Base-by-base conservation (phyloP, 1,284 basidiomycete genomes). In the Fomitopsis palustris region DNA sequence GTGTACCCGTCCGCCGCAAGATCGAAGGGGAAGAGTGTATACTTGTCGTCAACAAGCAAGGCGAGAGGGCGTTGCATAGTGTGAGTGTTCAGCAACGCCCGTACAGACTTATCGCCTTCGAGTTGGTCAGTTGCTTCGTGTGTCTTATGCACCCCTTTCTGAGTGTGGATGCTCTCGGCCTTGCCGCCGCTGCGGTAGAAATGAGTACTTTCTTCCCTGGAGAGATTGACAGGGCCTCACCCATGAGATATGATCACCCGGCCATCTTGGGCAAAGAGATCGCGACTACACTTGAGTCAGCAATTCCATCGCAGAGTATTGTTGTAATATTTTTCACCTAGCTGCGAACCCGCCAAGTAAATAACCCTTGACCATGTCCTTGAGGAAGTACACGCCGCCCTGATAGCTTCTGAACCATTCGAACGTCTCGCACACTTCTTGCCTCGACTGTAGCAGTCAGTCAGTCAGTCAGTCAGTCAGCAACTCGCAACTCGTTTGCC, bases 241-340 rank as follows among this genome's bases (percentile, higher is more conserved):
- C 89, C 90, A 70, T 92, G 90, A 7, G 90, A 92, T 55, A 92
- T 84, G 51, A 92, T 90, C 8, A 91, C 68, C 63, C 76, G 83
- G 23, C 90, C 90, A 17, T 72, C 76, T 42, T 85, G 80, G 43
- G 78, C 75, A 64, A 88, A 92, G 14, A 77, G 64, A 67, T 92
- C 90, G 6, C 88, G 87, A 54, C 90, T 92, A 56, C 19, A 56
- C 37, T 42, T 38, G 54, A 14, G 37, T 31, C 10, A 31, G 55
- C 33, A 9, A 7, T 29, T 12, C 10, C 16, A 14, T 14, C 21
- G 14, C 14, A 5, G 39, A 4, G 27, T 31, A 9, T 16, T 23
- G 16, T 14, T 23, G 16, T 23, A 10, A 69, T 7, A 27, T 1
- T 8, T 2, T 77, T 59, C 60, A 90, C 90, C 74, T 80, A 10